These are phyloP conservation scores for Pelargonium cotyledonis DNA, from an alignment of 441 rosid species.

Conservation along the genomic window DNA sequence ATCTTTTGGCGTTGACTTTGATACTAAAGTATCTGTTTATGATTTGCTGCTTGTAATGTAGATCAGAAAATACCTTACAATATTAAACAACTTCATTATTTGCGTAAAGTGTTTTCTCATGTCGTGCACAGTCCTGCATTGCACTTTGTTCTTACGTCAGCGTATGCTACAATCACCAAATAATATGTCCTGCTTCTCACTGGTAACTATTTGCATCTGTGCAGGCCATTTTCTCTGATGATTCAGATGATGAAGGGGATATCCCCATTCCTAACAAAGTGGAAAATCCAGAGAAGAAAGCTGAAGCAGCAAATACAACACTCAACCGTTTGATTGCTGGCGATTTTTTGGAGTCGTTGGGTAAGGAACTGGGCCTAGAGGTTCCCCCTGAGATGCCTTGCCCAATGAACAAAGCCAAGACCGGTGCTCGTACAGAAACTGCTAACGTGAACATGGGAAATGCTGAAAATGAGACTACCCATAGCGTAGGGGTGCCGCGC, in stretches of 20 bases:
- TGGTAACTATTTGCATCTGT: constrained; percentile 12
- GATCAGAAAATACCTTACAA: background rate
- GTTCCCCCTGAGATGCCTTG: constrained; percentile 66
- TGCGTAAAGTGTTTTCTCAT: background rate
- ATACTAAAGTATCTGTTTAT: background rate
- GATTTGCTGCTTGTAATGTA: constrained; percentile 5
- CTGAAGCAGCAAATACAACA: constrained; percentile 66
- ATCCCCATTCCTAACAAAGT: constrained; percentile 24
- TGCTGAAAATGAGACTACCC: constrained; percentile 15
- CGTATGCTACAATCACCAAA: background rate
- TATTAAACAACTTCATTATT: background rate
- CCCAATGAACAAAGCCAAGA: constrained; percentile 24
- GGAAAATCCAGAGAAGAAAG: constrained; percentile 62
- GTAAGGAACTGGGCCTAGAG: constrained; percentile 91
- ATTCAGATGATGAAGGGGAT: constrained; percentile 74
- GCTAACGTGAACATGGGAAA: constrained; percentile 18
- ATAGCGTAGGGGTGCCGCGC: constrained; percentile 10
- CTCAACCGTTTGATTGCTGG: constrained; percentile 89
- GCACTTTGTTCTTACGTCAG: constrained; percentile 5
- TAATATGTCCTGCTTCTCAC: background rate
- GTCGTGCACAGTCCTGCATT: background rate
- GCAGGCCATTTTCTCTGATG: constrained; percentile 98
- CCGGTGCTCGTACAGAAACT: constrained; percentile 30
- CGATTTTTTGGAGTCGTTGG: constrained; percentile 84
- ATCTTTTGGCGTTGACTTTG: too few species aligned